These are phyloP conservation scores for Mycena sp. DNA, from an alignment of 1,284 basidiomycete species.

Conservation along the genomic window DNA sequence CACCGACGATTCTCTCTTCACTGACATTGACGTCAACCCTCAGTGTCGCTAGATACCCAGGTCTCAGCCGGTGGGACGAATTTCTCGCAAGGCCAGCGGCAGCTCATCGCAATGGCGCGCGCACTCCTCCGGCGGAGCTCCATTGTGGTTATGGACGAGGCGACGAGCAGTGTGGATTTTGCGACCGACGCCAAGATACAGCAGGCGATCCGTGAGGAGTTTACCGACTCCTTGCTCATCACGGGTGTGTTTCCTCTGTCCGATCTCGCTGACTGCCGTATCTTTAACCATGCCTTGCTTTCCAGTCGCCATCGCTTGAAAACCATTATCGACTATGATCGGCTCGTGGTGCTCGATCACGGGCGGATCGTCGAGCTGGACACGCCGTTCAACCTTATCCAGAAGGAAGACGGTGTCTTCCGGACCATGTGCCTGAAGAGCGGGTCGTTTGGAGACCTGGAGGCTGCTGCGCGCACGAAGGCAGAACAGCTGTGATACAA, in stretches of 20 bases:
- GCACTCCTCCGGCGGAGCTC: slow-evolving; percentile 80
- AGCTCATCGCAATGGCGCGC: slow-evolving; percentile 84
- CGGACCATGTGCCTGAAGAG: slow-evolving; percentile 86
- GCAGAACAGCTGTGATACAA: slow-evolving; percentile 50
- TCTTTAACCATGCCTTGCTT: neutral
- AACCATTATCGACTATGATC: slow-evolving; percentile 83
- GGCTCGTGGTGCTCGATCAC: slow-evolving; percentile 83
- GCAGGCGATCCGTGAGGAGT: slow-evolving; percentile 82
- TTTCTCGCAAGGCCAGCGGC: slow-evolving; percentile 87
- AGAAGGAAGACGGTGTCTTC: slow-evolving; percentile 75
- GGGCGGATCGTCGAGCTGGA: slow-evolving; percentile 83
- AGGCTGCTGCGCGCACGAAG: slow-evolving; percentile 70
- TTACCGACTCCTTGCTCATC: slow-evolving; percentile 66
- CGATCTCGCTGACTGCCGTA: neutral
- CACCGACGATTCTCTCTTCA: slow-evolving; percentile 47
- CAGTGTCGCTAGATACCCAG: slow-evolving; percentile 73
- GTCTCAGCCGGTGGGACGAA: slow-evolving; percentile 85
- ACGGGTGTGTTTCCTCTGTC: slow-evolving; percentile 53
- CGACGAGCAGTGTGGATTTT: slow-evolving; percentile 82
- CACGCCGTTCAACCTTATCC: slow-evolving; percentile 81
- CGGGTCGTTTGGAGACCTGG: slow-evolving; percentile 78
- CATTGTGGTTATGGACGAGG: slow-evolving; percentile 88
- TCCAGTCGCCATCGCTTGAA: slow-evolving; percentile 75
- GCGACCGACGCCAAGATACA: slow-evolving; percentile 84
- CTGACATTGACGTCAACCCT: slow-evolving; percentile 60